Percentiles rank a stretch among this genome's conserved stretches.
phyloP scores from a whole-genome alignment of 441 rosid genomes.

The Erodium trifolium region DNA sequence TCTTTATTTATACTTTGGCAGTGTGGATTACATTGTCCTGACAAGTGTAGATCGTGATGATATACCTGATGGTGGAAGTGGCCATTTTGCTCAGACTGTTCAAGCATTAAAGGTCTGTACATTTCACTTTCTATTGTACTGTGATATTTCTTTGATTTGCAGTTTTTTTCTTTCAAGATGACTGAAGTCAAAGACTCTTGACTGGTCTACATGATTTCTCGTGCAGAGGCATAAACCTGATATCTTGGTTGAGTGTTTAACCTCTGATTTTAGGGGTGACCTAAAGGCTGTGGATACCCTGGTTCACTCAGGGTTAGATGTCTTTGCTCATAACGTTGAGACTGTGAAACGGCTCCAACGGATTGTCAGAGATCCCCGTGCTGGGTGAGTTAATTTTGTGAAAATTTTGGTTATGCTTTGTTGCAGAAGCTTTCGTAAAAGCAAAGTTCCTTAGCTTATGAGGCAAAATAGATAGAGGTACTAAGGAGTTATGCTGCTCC shows the following conservation, averaged over 20 bases:
- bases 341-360: slow-evolving; percentile 92
- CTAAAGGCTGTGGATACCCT: slow-evolving; percentile 71
- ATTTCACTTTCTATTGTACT: not conserved
- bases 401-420: not conserved
- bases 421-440: too few relatives aligned
- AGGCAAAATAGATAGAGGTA: too few relatives aligned
- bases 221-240: slow-evolving; percentile 76
- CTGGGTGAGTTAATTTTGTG: slow-evolving; percentile 55
- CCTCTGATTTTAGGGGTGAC: slow-evolving; percentile 97
- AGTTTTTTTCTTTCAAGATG: too few relatives aligned
- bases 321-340: slow-evolving; percentile 90
- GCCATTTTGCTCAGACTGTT: slow-evolving; percentile 91
- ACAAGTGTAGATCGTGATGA: slow-evolving; percentile 99
- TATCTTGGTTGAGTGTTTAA: slow-evolving; percentile 92
- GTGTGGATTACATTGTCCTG: slow-evolving; percentile 92
- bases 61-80: slow-evolving; percentile 98
- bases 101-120: slow-evolving; percentile 71
- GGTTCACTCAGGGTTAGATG: slow-evolving; percentile 82
- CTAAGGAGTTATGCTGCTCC: too few relatives aligned
- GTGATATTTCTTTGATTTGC: slow-evolving; percentile 2
- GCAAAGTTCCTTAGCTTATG: too few relatives aligned
- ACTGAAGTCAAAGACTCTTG: not conserved
- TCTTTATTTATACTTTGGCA: slow-evolving; percentile 25
- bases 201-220: not conserved
- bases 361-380: slow-evolving; percentile 95